These are phyloP conservation scores for Amphibolis antarctica DNA, from an alignment of 106 monocot species.

Conservation along the genomic window DNA sequence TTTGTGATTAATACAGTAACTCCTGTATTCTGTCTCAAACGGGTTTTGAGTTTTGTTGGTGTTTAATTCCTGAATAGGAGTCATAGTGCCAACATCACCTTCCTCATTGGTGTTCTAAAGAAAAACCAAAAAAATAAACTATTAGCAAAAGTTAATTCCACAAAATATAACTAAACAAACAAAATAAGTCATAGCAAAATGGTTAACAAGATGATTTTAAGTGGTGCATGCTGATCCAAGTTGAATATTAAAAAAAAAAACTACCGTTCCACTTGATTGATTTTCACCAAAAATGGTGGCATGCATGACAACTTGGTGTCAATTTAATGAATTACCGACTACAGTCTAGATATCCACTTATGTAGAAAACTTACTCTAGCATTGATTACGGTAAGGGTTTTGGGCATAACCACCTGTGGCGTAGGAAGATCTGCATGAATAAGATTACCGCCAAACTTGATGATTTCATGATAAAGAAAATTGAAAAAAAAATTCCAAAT, in stretches of 20 bases:
- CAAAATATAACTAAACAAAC: background rate
- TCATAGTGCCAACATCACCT: background rate
- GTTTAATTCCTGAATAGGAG: background rate
- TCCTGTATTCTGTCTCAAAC: slow-evolving; percentile 45
- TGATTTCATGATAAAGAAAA: background rate
- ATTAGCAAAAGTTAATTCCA: background rate
- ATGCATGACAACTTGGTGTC: background rate
- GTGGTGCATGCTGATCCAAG: background rate
- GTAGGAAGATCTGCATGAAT: slow-evolving; percentile 15
- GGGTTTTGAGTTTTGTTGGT: slow-evolving; percentile 26
- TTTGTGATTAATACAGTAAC: slow-evolving; percentile 40
- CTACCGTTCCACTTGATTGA: background rate
- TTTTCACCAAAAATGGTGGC: background rate
- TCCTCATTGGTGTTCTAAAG: background rate
- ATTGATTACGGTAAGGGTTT: background rate
- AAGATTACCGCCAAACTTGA: background rate
- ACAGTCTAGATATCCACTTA: background rate
- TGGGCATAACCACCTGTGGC: background rate
- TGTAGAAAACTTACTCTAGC: slow-evolving; percentile 17
- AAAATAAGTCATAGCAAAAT: background rate
- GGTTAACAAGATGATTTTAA: background rate
- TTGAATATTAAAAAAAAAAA: background rate
- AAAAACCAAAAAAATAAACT: background rate
- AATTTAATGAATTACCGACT: background rate
- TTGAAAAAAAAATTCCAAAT: background rate